These are phyloP conservation scores for Solanum hybrid DNA, from an alignment of 305 asterid genomes.

Conservation along the genomic window DNA sequence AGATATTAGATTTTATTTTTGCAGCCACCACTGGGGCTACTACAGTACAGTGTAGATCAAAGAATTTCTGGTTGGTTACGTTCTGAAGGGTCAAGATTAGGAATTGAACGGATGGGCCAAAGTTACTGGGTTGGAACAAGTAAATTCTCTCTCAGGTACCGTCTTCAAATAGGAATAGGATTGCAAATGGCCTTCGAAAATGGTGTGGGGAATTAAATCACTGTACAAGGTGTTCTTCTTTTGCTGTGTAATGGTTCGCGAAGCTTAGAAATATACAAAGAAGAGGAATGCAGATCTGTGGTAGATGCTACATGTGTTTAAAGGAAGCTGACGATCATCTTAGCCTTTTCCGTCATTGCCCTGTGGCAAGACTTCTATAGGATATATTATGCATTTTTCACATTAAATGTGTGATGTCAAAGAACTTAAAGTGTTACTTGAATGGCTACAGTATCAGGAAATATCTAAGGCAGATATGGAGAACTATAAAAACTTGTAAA, in stretches of 20 bases:
- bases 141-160: background rate
- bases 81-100: background rate
- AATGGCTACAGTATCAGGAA: background rate
- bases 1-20: background rate
- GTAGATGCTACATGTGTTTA: background rate
- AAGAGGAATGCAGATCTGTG: background rate
- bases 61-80: background rate
- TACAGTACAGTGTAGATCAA: background rate
- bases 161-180: background rate
- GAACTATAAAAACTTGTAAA: background rate
- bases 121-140: background rate
- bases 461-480: background rate
- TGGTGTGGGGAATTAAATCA: background rate
- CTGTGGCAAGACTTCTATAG: background rate
- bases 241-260: background rate
- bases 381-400: background rate
- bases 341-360: background rate
- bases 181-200: background rate
- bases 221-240: background rate
- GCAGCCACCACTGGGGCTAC: background rate
- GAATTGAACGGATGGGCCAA: background rate
- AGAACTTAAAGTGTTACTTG: background rate
- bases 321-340: background rate
- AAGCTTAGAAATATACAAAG: background rate
- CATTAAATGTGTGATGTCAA: background rate